These are phyloP conservation scores for Penicillium malachiteum DNA, from an alignment of 495 filamentous ascomycete species.

Conservation along the genomic window DNA sequence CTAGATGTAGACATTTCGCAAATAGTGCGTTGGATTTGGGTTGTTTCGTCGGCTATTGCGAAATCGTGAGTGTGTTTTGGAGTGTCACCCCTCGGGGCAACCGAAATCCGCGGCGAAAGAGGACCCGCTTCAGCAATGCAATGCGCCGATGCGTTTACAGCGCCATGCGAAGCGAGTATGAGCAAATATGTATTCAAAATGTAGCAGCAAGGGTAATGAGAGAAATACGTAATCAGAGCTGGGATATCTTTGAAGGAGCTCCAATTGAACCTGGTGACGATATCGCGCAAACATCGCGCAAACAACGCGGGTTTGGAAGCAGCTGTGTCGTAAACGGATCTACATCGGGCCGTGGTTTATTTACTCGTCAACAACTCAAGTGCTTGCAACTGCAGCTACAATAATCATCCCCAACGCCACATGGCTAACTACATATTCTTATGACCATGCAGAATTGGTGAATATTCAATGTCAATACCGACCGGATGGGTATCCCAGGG, in stretches of 20 bases:
- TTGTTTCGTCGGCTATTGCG: conserved; percentile 2
- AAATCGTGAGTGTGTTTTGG: conserved; percentile 7
- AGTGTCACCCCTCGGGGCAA: conserved; percentile 17
- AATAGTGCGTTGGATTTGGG: conserved; percentile 13
- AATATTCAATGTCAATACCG: background rate
- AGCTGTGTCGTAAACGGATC: conserved; percentile 29
- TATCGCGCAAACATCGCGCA: background rate
- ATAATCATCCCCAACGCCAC: conserved; percentile 1
- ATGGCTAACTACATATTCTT: conserved; percentile 9
- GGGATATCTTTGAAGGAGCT: background rate
- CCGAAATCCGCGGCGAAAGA: conserved; percentile 5
- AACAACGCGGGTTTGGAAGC: background rate
- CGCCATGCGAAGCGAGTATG: conserved; percentile 13
- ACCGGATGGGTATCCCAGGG: conserved; percentile 47
- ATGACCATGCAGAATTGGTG: conserved; percentile 1
- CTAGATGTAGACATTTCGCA: conserved; percentile 22
- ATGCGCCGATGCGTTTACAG: background rate
- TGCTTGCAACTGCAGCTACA: conserved; percentile 3
- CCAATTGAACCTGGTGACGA: conserved; percentile 1
- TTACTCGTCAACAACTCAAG: conserved; percentile 33
- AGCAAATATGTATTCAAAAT: too few species aligned
- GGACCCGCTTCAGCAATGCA: conserved; percentile 11
- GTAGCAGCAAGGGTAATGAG: too few species aligned
- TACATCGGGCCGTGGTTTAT: conserved; percentile 45
- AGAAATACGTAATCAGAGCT: too few species aligned